A percentile compares a stretch with the other conserved stretches of the same genome.
phyloP scores from a whole-genome alignment of 306 rosid species.

The Cucumis melo region DNA sequence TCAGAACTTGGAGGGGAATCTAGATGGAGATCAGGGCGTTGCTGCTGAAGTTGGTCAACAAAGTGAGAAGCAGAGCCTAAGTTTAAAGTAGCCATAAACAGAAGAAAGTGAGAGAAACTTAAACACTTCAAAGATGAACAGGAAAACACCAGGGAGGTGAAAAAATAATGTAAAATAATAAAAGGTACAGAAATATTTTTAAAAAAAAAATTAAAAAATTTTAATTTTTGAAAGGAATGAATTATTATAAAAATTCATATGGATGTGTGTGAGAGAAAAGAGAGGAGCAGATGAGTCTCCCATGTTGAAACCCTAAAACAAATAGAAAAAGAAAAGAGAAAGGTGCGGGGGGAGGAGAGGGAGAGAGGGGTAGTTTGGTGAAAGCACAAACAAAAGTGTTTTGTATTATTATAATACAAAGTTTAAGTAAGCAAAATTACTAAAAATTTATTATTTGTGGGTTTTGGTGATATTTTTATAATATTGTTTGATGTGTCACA shows the following conservation, averaged over 20 bases:
- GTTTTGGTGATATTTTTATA: neutral
- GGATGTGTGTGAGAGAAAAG: neutral
- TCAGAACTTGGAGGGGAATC: neutral
- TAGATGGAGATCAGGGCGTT: constrained; percentile 8
- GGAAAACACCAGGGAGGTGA: constrained; percentile 1
- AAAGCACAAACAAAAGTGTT: neutral
- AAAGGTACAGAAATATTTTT: neutral
- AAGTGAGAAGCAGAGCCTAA: constrained; percentile 12
- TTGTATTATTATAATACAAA: constrained; percentile 1
- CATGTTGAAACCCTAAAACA: constrained; percentile 7
- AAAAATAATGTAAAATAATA: constrained; percentile 12
- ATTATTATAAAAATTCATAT: neutral
- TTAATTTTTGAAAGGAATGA: neutral
- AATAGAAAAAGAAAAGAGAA: neutral
- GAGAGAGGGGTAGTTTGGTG: neutral
- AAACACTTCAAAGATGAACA: constrained; percentile 10
- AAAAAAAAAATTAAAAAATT: too few relatives aligned
- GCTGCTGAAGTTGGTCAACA: constrained; percentile 10
- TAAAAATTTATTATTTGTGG: neutral
- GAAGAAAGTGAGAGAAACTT: constrained; percentile 8
- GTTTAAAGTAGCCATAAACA: constrained; percentile 10
- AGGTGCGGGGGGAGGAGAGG: neutral
- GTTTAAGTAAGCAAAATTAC: neutral
- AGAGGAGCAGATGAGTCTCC: neutral
- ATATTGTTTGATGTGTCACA: neutral